Evolutionary conservation across 345 rosid species (phyloP).

Genomic region (Litchi chinensis): DNA sequence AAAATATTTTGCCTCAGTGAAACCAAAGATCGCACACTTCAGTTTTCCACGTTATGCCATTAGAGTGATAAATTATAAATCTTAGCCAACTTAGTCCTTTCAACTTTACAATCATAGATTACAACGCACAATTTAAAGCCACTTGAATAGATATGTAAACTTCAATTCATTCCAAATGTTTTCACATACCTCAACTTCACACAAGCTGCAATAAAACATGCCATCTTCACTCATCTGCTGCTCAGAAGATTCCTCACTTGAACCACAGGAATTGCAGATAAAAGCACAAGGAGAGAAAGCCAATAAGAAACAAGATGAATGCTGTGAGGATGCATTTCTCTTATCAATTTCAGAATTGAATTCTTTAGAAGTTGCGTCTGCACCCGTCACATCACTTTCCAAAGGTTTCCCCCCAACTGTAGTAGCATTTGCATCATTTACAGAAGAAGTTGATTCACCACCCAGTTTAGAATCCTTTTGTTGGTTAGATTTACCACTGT

Average conservation of each 20-base stretch:
- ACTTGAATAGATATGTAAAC: neutral
- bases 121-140: neutral
- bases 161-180: slow-evolving; percentile 16
- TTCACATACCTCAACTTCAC: slow-evolving; percentile 88
- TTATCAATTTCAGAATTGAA: slow-evolving; percentile 32
- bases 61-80: neutral
- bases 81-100: neutral
- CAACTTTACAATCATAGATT: neutral
- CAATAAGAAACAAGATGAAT: slow-evolving; percentile 46
- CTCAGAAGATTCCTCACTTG: slow-evolving; percentile 64
- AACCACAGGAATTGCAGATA: slow-evolving; percentile 55
- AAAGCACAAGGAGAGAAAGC: slow-evolving; percentile 69
- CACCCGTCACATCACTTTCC: slow-evolving; percentile 37
- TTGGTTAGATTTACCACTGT: slow-evolving; percentile 44
- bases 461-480: slow-evolving; percentile 62
- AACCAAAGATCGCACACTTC: neutral
- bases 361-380: slow-evolving; percentile 42
- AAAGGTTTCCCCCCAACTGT: slow-evolving; percentile 52
- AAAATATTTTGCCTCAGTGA: neutral
- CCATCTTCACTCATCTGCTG: slow-evolving; percentile 88
- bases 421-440: slow-evolving; percentile 48
- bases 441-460: slow-evolving; percentile 59
- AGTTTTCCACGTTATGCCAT: neutral
- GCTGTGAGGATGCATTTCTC: slow-evolving; percentile 37
- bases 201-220: slow-evolving; percentile 95